Percentiles rank a stretch among this genome's conserved stretches.
These are phyloP conservation scores for Arthrocladium fulminans DNA, from an alignment of 2,329 filamentous ascomycete species.

Conservation along the genomic window DNA sequence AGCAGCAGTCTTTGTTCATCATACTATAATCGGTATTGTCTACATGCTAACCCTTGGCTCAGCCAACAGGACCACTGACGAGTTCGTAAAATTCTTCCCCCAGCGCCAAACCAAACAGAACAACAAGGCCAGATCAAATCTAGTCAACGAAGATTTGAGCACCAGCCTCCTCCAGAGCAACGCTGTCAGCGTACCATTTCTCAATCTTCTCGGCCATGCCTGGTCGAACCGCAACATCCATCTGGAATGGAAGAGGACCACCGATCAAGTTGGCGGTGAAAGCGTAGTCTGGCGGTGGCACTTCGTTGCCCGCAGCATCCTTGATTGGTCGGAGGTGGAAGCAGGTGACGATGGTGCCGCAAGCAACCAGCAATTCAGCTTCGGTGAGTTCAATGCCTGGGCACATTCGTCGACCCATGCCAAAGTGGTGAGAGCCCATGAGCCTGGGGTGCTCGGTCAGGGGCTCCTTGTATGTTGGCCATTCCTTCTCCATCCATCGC, in stretches of 20 bases:
- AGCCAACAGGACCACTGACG: not conserved
- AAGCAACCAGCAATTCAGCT: constrained; percentile 22
- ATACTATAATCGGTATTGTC: not conserved
- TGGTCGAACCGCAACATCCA: constrained; percentile 22
- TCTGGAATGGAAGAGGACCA: constrained; percentile 23
- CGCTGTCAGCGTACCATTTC: constrained; percentile 23
- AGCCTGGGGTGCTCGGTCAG: constrained; percentile 25
- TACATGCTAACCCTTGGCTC: not conserved
- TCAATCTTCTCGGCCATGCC: constrained; percentile 21
- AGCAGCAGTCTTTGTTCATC: too few species aligned
- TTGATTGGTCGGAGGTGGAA: constrained; percentile 20
- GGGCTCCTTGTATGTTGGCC: constrained; percentile 25
- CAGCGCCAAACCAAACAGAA: constrained; percentile 4
- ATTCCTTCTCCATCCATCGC: constrained; percentile 25
- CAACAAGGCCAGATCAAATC: not conserved
- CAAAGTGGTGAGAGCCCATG: constrained; percentile 24
- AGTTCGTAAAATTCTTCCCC: not conserved
- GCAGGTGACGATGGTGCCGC: constrained; percentile 23
- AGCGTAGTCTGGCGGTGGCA: constrained; percentile 17
- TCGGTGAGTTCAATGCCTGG: constrained; percentile 24
- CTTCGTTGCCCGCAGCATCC: constrained; percentile 21
- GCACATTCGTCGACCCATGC: constrained; percentile 26
- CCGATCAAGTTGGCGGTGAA: constrained; percentile 24
- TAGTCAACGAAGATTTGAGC: constrained; percentile 9
- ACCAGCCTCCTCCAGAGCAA: constrained; percentile 20